Percentiles rank a stretch among this genome's conserved stretches.
Evolutionary conservation across 805 yeast species (phyloP).

Genomic region (Lachancea sp.): DNA sequence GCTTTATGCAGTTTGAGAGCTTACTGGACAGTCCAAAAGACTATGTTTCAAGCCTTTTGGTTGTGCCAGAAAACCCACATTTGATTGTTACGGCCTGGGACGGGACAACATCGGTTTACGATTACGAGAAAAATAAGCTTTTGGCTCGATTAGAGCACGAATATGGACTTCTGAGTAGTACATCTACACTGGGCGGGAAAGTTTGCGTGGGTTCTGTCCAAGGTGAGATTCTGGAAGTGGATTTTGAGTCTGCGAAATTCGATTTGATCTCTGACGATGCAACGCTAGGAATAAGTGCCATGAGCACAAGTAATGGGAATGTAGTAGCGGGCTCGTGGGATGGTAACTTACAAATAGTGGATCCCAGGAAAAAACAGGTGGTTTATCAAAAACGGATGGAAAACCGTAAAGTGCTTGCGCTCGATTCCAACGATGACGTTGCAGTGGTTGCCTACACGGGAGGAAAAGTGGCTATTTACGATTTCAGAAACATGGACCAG

Average conservation of each 20-base stretch:
- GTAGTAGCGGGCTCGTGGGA: constrained; percentile 61
- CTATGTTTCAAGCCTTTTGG: constrained; percentile 24
- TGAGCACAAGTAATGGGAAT: constrained; percentile 25
- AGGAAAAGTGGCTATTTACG: constrained; percentile 52
- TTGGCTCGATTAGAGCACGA: constrained; percentile 9
- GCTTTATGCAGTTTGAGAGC: constrained; percentile 5
- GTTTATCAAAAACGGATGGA: constrained; percentile 30
- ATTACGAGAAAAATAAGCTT: constrained; percentile 22
- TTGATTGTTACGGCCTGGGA: constrained; percentile 57
- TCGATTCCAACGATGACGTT: constrained; percentile 46
- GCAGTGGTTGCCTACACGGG: constrained; percentile 51
- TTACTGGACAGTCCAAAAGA: constrained; percentile 17
- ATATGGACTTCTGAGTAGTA: constrained; percentile 18
- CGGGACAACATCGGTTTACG: constrained; percentile 40
- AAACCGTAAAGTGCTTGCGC: constrained; percentile 45
- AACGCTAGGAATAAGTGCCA: constrained; percentile 35
- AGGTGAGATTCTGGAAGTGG: constrained; percentile 48
- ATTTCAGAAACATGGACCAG: constrained; percentile 38
- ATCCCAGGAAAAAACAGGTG: constrained; percentile 31
- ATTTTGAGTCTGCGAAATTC: constrained; percentile 40
- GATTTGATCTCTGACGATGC: constrained; percentile 30
- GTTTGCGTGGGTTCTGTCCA: constrained; percentile 47
- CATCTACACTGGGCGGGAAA: constrained; percentile 9
- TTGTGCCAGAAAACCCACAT: constrained; percentile 25
- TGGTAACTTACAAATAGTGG: constrained; percentile 43